Base-by-base conservation (phyloP, 179 eudicot species). In the Heliamphora pulchella region DNA sequence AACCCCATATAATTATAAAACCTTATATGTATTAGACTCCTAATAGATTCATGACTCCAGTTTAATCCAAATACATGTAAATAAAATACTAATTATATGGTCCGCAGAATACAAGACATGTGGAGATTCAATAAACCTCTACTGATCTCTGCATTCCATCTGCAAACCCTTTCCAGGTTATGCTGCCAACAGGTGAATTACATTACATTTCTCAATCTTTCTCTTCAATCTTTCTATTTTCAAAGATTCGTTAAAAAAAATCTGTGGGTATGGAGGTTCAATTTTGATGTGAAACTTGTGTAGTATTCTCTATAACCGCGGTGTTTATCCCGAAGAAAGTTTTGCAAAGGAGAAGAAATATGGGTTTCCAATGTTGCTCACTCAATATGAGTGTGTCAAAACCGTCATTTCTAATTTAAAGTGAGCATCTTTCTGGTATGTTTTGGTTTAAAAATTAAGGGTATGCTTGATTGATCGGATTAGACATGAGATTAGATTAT, bases 281-380 rank as follows among this genome's bases (percentile, higher is more conserved):
- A 59, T 80, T 9, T 79, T 2, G 10, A 78, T 43, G 78, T 14
- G 15, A 8, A 68, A 81, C 47, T 48, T 77, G 14, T 67, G 71
- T 80, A 94, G 98, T 85, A 93, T 94, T 83, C 76, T 94, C 61
- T 94, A 94, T 81, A 94, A 94, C 85, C 91, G 98, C 2, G 98
- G 92, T 20, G 89, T 94, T 48, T 94, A 95, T 78, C 97, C 98
- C 0, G 98, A 91, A 88, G 98, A 95, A 81, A 95, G 95, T 82
- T 94, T 94, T 80, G 87, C 73, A 0, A 94, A 83, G 81, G 98
- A 93, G 78, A 94, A 94, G 88, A 94, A 94, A 77, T 94, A 94
- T 80, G 98, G 98, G 61, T 89, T 94, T 44, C 97, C 97, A 58
- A 66, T 94, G 97, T 85, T 94, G 82, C 93, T 94, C 11, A 93